Evolutionary conservation across 2,329 filamentous ascomycete genomes (phyloP).

Genomic region (Clonostachys sp.): DNA sequence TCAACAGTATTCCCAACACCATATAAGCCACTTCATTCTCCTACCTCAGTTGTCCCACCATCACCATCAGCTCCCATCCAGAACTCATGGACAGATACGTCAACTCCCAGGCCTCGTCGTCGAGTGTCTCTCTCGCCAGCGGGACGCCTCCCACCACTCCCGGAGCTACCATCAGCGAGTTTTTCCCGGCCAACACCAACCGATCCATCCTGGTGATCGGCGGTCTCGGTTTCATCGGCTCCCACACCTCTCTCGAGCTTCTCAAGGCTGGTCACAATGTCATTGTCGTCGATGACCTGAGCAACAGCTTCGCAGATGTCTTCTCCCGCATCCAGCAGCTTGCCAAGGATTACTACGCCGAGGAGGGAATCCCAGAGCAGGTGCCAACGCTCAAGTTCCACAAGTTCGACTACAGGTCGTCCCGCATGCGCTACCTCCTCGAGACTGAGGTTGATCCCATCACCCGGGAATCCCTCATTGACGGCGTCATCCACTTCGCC

Average conservation of each 20-base stretch:
- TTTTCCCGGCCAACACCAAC: slow-evolving; percentile 3
- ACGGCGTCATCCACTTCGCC: slow-evolving; percentile 65
- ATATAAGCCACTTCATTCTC: too few relatives aligned
- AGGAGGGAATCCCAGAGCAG: slow-evolving; percentile 6
- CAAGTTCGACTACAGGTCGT: slow-evolving; percentile 29
- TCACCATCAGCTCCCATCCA: too few relatives aligned
- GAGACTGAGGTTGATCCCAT: slow-evolving; percentile 23
- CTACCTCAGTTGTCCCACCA: too few relatives aligned
- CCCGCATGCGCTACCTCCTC: slow-evolving; percentile 26
- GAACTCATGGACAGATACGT: slow-evolving; percentile 7
- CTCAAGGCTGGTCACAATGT: slow-evolving; percentile 50
- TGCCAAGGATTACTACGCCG: slow-evolving; percentile 15
- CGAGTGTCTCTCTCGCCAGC: slow-evolving; percentile 7
- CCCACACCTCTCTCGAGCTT: slow-evolving; percentile 48
- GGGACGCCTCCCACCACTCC: slow-evolving; percentile 9
- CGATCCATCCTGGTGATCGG: slow-evolving; percentile 42
- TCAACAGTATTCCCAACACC: too few relatives aligned
- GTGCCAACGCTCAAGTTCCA: slow-evolving; percentile 26
- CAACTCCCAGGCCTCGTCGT: slow-evolving; percentile 6
- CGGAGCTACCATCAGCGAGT: not conserved
- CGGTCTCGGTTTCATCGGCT: slow-evolving; percentile 51
- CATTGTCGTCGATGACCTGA: slow-evolving; percentile 37
- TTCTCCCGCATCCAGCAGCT: slow-evolving; percentile 18
- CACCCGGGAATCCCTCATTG: slow-evolving; percentile 39
- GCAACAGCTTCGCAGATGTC: slow-evolving; percentile 33